A percentile compares a stretch with the other conserved stretches of the same genome.
Conservation (phyloP, 768 basidiomycete species). For the Lactifluus subvellereus region DNA sequence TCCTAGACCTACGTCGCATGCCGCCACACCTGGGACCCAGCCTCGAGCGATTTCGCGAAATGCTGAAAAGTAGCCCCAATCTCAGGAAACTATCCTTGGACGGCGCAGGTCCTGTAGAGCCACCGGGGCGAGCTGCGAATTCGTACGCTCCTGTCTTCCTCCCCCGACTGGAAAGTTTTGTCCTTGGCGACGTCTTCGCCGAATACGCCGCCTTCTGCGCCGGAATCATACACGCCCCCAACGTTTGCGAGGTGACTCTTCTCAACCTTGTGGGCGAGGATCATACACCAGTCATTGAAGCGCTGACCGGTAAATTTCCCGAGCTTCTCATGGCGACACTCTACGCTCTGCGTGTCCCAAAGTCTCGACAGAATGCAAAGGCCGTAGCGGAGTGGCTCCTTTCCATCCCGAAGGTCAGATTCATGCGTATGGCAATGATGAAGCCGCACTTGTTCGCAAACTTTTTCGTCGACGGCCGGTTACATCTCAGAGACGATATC, state of each 20-base stretch:
- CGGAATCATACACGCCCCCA: conserved; percentile 49
- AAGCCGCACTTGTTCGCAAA: neutral
- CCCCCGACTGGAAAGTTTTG: conserved; percentile 44
- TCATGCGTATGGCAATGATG: conserved; percentile 23
- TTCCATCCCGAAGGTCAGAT: conserved; percentile 48
- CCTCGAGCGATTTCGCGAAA: conserved; percentile 44
- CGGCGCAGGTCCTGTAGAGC: conserved; percentile 49
- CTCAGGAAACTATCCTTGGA: conserved; percentile 55
- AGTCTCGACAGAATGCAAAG: conserved; percentile 26
- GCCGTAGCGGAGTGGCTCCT: conserved; percentile 46
- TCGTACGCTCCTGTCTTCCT: conserved; percentile 40
- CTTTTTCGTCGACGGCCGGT: conserved; percentile 16
- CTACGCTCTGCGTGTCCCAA: conserved; percentile 39
- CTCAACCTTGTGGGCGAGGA: conserved; percentile 48
- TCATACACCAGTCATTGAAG: conserved; percentile 43
- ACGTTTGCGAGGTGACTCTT: conserved; percentile 52
- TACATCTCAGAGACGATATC: conserved; percentile 9
- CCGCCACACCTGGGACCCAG: conserved; percentile 47
- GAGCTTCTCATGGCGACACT: conserved; percentile 50
- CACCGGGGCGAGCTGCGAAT: conserved; percentile 27
- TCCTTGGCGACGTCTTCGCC: conserved; percentile 51
- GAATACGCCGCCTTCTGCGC: conserved; percentile 44
- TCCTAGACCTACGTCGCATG: conserved; percentile 60
- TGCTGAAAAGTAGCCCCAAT: conserved; percentile 38
- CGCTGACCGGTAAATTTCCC: conserved; percentile 45